These are phyloP conservation scores for Evernia prunastri DNA, from an alignment of 495 filamentous ascomycete genomes.

Conservation along the genomic window DNA sequence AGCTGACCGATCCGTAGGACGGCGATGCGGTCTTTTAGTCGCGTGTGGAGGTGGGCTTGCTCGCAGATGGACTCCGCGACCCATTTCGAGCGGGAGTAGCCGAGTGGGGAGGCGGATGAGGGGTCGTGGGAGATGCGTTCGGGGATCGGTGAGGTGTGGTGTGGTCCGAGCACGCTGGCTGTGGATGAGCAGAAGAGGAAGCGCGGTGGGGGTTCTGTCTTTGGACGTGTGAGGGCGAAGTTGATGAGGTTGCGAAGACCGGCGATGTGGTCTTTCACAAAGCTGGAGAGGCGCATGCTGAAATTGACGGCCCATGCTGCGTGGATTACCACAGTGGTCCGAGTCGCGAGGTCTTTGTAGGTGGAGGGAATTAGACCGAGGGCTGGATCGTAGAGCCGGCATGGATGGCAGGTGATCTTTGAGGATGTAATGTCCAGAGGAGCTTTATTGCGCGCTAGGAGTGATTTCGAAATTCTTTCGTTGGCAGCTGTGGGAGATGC, in stretches of 20 bases:
- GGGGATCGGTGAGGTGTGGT: slow-evolving; percentile 34
- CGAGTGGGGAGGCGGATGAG: slow-evolving; percentile 44
- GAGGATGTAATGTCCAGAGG: slow-evolving; percentile 23
- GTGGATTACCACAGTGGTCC: slow-evolving; percentile 50
- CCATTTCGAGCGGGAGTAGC: slow-evolving; percentile 59
- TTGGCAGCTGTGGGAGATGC: slow-evolving; percentile 38
- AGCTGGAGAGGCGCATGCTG: slow-evolving; percentile 53
- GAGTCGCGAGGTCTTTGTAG: slow-evolving; percentile 36
- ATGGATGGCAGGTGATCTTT: slow-evolving; percentile 29
- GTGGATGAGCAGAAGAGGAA: slow-evolving; percentile 59
- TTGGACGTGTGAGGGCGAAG: slow-evolving; percentile 40
- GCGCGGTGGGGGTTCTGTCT: slow-evolving; percentile 28
- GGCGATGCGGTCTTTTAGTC: slow-evolving; percentile 31
- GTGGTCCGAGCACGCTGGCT: slow-evolving; percentile 32
- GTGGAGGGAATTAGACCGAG: slow-evolving; percentile 40
- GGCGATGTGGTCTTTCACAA: slow-evolving; percentile 49
- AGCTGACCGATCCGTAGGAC: slow-evolving; percentile 55
- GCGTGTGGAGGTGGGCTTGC: slow-evolving; percentile 19
- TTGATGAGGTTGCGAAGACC: slow-evolving; percentile 50
- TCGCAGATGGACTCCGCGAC: slow-evolving; percentile 51
- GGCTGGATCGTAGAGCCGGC: slow-evolving; percentile 30
- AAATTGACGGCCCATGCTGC: slow-evolving; percentile 72
- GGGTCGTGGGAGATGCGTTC: slow-evolving; percentile 47
- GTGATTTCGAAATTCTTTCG: slow-evolving; percentile 43
- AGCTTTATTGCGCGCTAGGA: slow-evolving; percentile 30